These are phyloP conservation scores for Venustampulla echinocandica DNA, from an alignment of 495 filamentous ascomycete species.

Conservation along the genomic window DNA sequence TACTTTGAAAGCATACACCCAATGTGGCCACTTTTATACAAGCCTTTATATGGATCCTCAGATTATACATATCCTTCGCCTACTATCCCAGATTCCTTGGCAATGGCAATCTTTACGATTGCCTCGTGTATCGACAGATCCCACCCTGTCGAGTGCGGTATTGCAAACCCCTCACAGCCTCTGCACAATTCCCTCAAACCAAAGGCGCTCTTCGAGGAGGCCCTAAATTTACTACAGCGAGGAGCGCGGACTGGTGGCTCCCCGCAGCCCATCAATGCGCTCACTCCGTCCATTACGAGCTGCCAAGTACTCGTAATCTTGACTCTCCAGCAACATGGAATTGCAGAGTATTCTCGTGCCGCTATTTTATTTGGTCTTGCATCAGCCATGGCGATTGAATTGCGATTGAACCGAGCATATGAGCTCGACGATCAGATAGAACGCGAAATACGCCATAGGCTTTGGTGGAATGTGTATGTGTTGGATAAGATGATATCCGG, in stretches of 20 bases:
- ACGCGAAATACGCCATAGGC: slow-evolving; percentile 13
- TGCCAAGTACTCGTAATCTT: slow-evolving; percentile 21
- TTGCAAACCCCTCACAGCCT: background rate
- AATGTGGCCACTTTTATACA: slow-evolving; percentile 22
- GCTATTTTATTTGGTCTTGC: slow-evolving; percentile 19
- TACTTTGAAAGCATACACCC: slow-evolving; percentile 23
- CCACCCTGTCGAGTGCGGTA: slow-evolving; percentile 1
- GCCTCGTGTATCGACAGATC: slow-evolving; percentile 16
- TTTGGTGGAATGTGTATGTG: slow-evolving; percentile 24
- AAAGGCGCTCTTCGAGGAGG: slow-evolving; percentile 13
- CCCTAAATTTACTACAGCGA: slow-evolving; percentile 10
- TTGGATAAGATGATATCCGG: slow-evolving; percentile 21
- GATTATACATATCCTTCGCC: slow-evolving; percentile 12
- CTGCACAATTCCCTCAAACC: slow-evolving; percentile 11
- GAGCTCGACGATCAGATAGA: slow-evolving; percentile 10
- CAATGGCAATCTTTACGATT: slow-evolving; percentile 19
- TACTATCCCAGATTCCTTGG: slow-evolving; percentile 10
- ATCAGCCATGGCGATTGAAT: slow-evolving; percentile 20
- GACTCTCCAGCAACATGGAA: slow-evolving; percentile 21
- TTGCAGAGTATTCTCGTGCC: slow-evolving; percentile 18
- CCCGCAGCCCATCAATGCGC: background rate
- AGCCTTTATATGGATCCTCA: slow-evolving; percentile 18
- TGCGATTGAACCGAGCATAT: slow-evolving; percentile 12
- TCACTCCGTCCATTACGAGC: slow-evolving; percentile 15
- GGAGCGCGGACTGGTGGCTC: background rate